Evolutionary conservation across 257 asterid species (phyloP).

Genomic region (Solanum paucissectum): DNA sequence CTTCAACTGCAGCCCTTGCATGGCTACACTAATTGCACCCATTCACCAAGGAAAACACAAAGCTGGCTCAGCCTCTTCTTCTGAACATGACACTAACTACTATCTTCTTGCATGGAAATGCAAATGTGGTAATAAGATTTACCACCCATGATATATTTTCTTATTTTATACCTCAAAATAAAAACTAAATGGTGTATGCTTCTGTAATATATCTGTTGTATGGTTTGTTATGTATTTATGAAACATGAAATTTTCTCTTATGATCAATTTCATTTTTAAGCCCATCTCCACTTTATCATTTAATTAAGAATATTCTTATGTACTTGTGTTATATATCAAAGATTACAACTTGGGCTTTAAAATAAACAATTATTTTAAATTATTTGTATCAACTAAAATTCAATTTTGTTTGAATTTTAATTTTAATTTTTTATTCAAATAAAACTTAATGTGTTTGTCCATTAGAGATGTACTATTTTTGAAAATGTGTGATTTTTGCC

Average conservation of each 20-base stretch:
- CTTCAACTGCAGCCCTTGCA: conserved; percentile 5
- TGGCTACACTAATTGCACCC: background rate
- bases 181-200: background rate
- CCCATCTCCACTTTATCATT: background rate
- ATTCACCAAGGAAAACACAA: background rate
- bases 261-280: too few species aligned
- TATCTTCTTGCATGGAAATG: conserved; percentile 9
- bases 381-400: too few species aligned
- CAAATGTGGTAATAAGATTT: conserved; percentile 7
- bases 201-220: background rate
- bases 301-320: background rate
- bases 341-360: too few species aligned
- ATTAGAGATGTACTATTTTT: too few species aligned
- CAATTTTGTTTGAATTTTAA: too few species aligned
- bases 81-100: background rate
- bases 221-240: background rate
- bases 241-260: too few species aligned
- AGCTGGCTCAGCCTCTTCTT: background rate
- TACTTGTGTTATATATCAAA: too few species aligned
- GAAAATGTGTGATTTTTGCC: too few species aligned
- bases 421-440: too few species aligned
- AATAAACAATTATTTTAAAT: too few species aligned
- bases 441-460: too few species aligned
- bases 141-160: background rate
- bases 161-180: background rate